Conservation (phyloP, 1,139 yeast genomes). For the Chernovozyma aurita region DNA sequence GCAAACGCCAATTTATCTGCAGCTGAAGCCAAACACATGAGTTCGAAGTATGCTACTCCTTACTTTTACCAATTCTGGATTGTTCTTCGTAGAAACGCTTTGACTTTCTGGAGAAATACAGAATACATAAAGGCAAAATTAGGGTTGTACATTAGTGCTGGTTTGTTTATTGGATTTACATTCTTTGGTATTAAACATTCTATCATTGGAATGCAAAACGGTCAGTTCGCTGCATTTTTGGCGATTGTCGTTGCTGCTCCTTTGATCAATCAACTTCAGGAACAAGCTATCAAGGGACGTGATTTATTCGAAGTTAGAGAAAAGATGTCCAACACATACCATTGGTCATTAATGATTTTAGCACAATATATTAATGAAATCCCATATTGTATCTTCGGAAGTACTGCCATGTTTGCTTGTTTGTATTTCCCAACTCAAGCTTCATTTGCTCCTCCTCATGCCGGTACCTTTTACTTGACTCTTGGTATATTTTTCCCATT, state of each 20-base stretch:
- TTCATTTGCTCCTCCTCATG: conserved; percentile 38
- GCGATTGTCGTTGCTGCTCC: conserved; percentile 49
- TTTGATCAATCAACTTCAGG: conserved; percentile 36
- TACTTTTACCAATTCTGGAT: conserved; percentile 29
- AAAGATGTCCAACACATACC: conserved; percentile 60
- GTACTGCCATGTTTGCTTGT: conserved; percentile 49
- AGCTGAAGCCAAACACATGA: not conserved
- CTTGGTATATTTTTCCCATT: conserved; percentile 50
- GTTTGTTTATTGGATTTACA: conserved; percentile 52
- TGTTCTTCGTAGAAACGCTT: conserved; percentile 29
- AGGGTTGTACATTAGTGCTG: conserved; percentile 39
- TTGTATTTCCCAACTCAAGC: conserved; percentile 58
- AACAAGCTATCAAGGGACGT: conserved; percentile 46
- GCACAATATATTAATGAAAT: conserved; percentile 50
- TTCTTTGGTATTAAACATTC: conserved; percentile 37
- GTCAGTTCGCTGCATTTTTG: conserved; percentile 49
- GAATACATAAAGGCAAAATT: conserved; percentile 40
- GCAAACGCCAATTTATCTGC: not conserved
- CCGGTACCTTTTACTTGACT: conserved; percentile 52
- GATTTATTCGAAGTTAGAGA: conserved; percentile 62
- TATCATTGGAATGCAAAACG: conserved; percentile 48
- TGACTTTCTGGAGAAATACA: conserved; percentile 43
- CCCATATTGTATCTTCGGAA: conserved; percentile 51
- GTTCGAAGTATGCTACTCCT: conserved; percentile 33
- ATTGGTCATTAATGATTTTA: conserved; percentile 54